phyloP scores from a whole-genome alignment of 331 rosid genomes.

The Malus hybrid region DNA sequence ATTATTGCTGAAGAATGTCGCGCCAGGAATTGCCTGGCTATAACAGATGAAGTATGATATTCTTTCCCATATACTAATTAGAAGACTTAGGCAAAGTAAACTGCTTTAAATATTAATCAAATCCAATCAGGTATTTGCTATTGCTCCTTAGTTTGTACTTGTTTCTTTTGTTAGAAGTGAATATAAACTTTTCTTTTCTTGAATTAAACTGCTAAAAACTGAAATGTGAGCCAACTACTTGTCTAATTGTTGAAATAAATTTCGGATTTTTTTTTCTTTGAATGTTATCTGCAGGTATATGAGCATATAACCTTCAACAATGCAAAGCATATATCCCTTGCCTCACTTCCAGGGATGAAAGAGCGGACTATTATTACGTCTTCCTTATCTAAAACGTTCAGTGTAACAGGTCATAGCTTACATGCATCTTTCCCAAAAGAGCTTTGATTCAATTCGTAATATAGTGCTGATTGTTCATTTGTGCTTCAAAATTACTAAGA shows the following conservation, averaged over 20 bases:
- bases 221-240: no score
- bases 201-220: neutral
- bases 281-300: slow-evolving; percentile 45
- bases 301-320: slow-evolving; percentile 58
- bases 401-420: slow-evolving; percentile 49
- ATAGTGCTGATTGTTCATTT: neutral
- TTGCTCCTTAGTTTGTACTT: neutral
- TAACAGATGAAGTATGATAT: slow-evolving; percentile 74
- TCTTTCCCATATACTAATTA: slow-evolving; percentile 7
- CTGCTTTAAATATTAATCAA: neutral
- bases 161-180: neutral
- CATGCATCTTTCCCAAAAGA: neutral
- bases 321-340: slow-evolving; percentile 65
- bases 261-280: neutral
- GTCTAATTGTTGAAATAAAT: no score
- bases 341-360: slow-evolving; percentile 73
- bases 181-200: neutral
- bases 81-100: slow-evolving; percentile 8
- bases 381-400: slow-evolving; percentile 69
- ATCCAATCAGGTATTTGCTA: neutral
- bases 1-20: slow-evolving; percentile 61
- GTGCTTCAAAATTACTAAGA: neutral
- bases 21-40: slow-evolving; percentile 45
- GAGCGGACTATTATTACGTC: slow-evolving; percentile 75
- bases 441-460: neutral